These are phyloP conservation scores for Posidonia australis DNA, from an alignment of 106 monocot species.

Conservation along the genomic window DNA sequence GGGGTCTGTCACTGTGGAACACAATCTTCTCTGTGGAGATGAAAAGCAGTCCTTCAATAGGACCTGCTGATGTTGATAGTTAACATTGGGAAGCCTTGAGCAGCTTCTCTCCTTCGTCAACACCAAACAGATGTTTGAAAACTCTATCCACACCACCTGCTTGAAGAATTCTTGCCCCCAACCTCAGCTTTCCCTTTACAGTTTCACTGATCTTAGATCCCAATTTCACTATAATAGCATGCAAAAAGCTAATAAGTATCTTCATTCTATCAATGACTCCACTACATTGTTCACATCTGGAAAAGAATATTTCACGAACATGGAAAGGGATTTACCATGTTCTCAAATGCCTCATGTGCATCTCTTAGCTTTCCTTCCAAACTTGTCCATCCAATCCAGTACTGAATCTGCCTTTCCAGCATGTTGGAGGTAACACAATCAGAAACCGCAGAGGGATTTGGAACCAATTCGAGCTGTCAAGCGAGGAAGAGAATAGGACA, in stretches of 20 bases:
- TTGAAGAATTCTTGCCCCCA: no score
- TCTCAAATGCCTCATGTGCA: constrained; percentile 10
- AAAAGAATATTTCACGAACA: background rate
- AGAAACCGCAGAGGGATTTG: no score
- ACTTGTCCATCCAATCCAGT: constrained; percentile 10
- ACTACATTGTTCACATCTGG: no score
- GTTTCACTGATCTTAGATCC: constrained; percentile 26
- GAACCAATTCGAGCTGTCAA: background rate
- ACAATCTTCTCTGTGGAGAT: constrained; percentile 25
- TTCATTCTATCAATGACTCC: no score
- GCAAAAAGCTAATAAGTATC: background rate
- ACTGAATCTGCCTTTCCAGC: background rate
- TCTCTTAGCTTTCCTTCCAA: constrained; percentile 18
- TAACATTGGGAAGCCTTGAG: constrained; percentile 30
- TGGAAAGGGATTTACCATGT: constrained; percentile 12
- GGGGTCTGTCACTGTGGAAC: constrained; percentile 32
- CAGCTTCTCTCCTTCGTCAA: constrained; percentile 27
- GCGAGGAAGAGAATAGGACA: background rate
- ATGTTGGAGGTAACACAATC: background rate
- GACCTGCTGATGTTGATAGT: constrained; percentile 28
- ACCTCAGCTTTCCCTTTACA: constrained; percentile 24
- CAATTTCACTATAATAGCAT: no score
- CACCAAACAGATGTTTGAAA: constrained; percentile 11
- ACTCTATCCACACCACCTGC: constrained; percentile 15
- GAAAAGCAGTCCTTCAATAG: constrained; percentile 27